These are phyloP conservation scores for Epipyxis sp. DNA, from an alignment of 108 stramenopile genomes.

Conservation along the genomic window DNA sequence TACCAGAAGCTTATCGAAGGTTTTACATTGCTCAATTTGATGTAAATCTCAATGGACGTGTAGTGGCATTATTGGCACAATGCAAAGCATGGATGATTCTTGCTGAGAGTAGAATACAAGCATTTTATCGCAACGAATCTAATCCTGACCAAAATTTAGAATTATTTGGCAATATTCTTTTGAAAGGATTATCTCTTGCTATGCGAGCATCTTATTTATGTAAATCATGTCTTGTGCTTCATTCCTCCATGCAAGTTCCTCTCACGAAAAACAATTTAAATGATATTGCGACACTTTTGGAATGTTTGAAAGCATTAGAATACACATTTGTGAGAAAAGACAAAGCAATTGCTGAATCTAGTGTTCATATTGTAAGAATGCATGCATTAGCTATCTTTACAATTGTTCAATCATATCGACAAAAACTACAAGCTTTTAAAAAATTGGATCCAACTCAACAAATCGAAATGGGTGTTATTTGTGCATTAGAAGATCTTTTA, in stretches of 20 bases:
- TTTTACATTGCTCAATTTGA: conserved; percentile 23
- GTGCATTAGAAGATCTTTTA: not conserved
- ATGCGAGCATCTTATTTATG: conserved; percentile 16
- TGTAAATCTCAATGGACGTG: not conserved
- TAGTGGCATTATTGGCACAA: not conserved
- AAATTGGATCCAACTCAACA: not conserved
- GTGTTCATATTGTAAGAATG: not conserved
- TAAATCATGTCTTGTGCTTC: not conserved
- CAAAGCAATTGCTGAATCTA: not conserved
- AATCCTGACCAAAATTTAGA: not conserved
- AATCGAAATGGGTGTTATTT: not conserved
- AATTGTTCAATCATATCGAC: not conserved
- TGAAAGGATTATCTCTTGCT: conserved; percentile 13
- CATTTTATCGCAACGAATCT: not conserved
- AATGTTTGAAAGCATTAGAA: conserved; percentile 18
- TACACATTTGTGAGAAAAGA: conserved; percentile 18
- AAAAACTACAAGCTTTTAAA: not conserved
- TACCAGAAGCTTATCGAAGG: conserved; percentile 6
- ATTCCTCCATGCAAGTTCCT: conserved; percentile 18
- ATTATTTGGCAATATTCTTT: not conserved
- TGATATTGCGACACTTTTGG: conserved; percentile 12
- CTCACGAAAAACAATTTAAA: not conserved
- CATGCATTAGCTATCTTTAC: not conserved
- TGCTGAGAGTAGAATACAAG: conserved; percentile 15
- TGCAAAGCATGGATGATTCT: conserved; percentile 29